phyloP scores from a whole-genome alignment of 1,284 basidiomycete genomes.

The Malassezia sp. region DNA sequence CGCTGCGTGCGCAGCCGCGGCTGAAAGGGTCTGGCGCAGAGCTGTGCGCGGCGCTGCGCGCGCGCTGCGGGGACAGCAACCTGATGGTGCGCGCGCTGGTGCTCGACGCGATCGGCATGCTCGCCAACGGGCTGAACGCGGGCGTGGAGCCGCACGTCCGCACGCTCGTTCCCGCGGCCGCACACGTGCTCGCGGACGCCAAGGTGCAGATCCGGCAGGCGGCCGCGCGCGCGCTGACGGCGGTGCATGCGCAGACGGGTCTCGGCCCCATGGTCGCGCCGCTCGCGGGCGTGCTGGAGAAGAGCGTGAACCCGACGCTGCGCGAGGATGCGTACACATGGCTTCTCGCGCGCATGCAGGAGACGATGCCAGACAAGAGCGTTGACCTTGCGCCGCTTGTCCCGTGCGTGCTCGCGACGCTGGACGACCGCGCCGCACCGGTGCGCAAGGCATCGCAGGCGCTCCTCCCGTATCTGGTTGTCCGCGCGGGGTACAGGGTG shows the following conservation, averaged over 20 bases:
- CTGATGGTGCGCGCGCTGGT: slow-evolving; percentile 83
- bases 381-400: slow-evolving; percentile 69
- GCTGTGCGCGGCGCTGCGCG: slow-evolving; percentile 75
- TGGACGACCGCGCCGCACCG: slow-evolving; percentile 84
- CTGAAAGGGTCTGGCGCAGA: slow-evolving; percentile 77
- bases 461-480: slow-evolving; percentile 66
- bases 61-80: slow-evolving; percentile 80
- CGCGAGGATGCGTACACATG: slow-evolving; percentile 73
- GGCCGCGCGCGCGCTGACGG: slow-evolving; percentile 65
- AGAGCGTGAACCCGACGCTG: slow-evolving; percentile 70
- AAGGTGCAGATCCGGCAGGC: slow-evolving; percentile 74
- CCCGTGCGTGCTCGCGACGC: slow-evolving; percentile 60
- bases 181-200: slow-evolving; percentile 79
- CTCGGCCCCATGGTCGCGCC: slow-evolving; percentile 70
- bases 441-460: slow-evolving; percentile 82
- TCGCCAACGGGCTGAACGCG: slow-evolving; percentile 86
- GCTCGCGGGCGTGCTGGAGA: slow-evolving; percentile 67
- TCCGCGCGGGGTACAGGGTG: slow-evolving; percentile 67
- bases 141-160: slow-evolving; percentile 81
- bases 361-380: slow-evolving; percentile 50
- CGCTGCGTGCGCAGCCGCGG: slow-evolving; percentile 80
- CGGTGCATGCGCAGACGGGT: slow-evolving; percentile 72
- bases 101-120: slow-evolving; percentile 75
- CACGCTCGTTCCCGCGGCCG: slow-evolving; percentile 65
- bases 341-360: slow-evolving; percentile 69